Percentiles rank a stretch among this genome's conserved stretches.
These are phyloP conservation scores for Penicillium hesseltinei DNA, from an alignment of 2,329 filamentous ascomycete species.

Conservation along the genomic window DNA sequence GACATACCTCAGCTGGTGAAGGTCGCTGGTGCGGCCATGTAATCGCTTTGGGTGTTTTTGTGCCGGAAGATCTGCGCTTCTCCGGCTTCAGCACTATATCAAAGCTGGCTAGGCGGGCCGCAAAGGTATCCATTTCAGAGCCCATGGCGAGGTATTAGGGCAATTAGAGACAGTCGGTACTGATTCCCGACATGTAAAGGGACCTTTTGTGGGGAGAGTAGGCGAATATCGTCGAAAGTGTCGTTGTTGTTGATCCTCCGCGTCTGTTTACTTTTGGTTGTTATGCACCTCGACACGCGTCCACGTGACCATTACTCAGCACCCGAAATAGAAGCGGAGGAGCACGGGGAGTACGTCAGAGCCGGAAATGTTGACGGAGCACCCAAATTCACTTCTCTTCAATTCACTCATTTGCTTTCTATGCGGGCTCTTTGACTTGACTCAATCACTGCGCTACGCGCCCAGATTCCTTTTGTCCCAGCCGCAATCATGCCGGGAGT, in stretches of 20 bases:
- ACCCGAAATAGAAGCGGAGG: not conserved
- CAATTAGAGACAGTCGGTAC: not conserved
- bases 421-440: conserved; percentile 25
- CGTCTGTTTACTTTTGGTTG: conserved; percentile 21
- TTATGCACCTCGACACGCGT: conserved; percentile 12
- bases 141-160: conserved; percentile 18
- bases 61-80: conserved; percentile 69
- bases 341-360: conserved; percentile 12
- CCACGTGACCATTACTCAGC: conserved; percentile 22
- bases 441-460: conserved; percentile 23
- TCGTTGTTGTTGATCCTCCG: conserved; percentile 8
- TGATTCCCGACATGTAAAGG: not conserved
- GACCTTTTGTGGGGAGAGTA: not conserved
- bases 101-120: conserved; percentile 80
- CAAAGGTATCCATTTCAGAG: conserved; percentile 59
- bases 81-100: conserved; percentile 58
- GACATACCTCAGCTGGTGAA: conserved; percentile 60
- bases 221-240: not conserved
- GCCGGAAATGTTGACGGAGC: conserved; percentile 7
- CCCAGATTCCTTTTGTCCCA: conserved; percentile 24
- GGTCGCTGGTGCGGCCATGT: conserved; percentile 77
- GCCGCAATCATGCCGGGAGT: conserved; percentile 31
- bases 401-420: conserved; percentile 16
- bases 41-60: conserved; percentile 56
- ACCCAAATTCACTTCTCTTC: conserved; percentile 4